Conservation (phyloP, 345 rosid genomes). For the Syzygium jambos region DNA sequence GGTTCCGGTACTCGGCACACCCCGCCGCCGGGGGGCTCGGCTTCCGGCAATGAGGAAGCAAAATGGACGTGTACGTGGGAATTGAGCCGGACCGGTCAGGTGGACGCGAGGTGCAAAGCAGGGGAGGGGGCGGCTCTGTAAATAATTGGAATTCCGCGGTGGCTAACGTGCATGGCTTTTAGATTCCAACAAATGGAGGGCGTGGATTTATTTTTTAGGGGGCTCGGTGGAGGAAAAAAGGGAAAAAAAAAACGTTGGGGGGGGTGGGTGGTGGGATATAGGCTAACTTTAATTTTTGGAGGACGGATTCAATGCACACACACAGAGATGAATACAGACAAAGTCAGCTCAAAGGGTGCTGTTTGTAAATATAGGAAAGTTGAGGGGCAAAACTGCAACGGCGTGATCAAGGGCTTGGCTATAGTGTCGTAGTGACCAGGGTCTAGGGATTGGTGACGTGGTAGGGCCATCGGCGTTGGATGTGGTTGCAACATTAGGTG, state of each 20-base stretch:
- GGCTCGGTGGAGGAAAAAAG: not conserved
- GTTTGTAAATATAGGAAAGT: not conserved
- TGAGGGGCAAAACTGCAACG: not conserved
- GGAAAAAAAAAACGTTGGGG: not conserved
- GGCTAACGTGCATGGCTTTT: not conserved
- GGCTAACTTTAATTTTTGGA: not conserved
- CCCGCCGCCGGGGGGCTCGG: slow-evolving; percentile 33
- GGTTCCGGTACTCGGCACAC: slow-evolving; percentile 45
- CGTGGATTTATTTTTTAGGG: not conserved
- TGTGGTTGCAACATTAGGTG: not conserved
- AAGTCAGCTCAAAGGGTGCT: not conserved
- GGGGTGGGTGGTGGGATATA: too few species aligned
- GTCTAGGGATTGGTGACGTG: not conserved
- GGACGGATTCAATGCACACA: not conserved
- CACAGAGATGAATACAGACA: not conserved
- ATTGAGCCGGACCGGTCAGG: not conserved
- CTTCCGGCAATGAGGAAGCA: slow-evolving; percentile 28
- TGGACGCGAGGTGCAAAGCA: not conserved
- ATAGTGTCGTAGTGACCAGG: not conserved
- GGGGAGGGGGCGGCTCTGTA: slow-evolving; percentile 17
- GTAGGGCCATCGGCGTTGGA: not conserved
- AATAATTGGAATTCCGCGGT: slow-evolving; percentile 29
- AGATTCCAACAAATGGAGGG: not conserved
- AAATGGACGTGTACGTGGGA: not conserved
- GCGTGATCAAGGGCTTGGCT: not conserved